A percentile compares a stretch with the other conserved stretches of the same genome.
phyloP scores from a whole-genome alignment of 2,329 filamentous ascomycete species.

The Thelonectria olida region DNA sequence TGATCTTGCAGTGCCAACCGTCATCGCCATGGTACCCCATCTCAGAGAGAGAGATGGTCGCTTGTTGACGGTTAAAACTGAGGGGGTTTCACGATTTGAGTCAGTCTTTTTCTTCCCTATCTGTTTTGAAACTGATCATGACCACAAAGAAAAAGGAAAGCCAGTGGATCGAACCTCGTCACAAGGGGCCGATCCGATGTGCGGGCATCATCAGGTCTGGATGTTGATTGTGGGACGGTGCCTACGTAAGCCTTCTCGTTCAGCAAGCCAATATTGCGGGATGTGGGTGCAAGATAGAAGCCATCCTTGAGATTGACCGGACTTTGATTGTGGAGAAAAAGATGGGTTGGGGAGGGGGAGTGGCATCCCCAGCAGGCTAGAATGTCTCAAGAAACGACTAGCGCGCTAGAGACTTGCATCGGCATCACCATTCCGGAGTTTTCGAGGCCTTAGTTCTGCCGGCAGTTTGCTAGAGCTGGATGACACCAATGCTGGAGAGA shows the following conservation, averaged over 20 bases:
- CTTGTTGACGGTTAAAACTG: background rate
- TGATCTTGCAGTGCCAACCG: background rate
- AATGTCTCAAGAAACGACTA: slow-evolving; percentile 42
- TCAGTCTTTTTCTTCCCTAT: background rate
- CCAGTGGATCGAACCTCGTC: background rate
- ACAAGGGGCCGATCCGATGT: slow-evolving; percentile 15
- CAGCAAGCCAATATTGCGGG: slow-evolving; percentile 23
- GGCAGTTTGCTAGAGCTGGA: slow-evolving; percentile 27
- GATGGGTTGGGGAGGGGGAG: slow-evolving; percentile 18
- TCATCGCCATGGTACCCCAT: no score
- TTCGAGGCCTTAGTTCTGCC: slow-evolving; percentile 24
- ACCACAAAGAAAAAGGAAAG: background rate
- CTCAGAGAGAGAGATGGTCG: background rate
- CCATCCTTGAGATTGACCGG: slow-evolving; percentile 19
- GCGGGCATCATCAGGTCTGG: slow-evolving; percentile 12
- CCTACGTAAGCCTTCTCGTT: slow-evolving; percentile 37
- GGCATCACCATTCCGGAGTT: slow-evolving; percentile 20
- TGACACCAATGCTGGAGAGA: background rate
- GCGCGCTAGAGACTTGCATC: slow-evolving; percentile 27
- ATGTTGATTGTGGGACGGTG: slow-evolving; percentile 30
- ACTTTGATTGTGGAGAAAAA: slow-evolving; percentile 26
- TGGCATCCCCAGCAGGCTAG: slow-evolving; percentile 33
- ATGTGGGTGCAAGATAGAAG: slow-evolving; percentile 29
- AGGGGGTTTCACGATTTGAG: background rate
- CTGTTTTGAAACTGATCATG: background rate